Evolutionary conservation across 495 filamentous ascomycete genomes (phyloP).

Genomic region (Aspergillus bridgeri): DNA sequence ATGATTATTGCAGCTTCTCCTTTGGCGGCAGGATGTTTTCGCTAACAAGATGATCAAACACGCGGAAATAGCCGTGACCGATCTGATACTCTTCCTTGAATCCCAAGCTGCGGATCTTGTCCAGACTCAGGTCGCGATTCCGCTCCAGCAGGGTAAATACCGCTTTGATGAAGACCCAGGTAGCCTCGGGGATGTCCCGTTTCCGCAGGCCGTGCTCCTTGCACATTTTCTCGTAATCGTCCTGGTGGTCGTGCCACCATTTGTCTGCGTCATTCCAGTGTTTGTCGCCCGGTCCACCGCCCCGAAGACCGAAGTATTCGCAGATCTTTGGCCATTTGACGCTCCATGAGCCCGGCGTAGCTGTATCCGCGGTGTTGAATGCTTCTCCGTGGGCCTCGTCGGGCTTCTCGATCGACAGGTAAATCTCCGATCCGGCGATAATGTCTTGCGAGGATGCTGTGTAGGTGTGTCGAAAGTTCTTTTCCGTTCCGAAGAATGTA

Average conservation of each 20-base stretch:
- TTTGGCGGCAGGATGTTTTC: background rate
- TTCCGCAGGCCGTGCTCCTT: background rate
- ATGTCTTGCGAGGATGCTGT: conserved; percentile 22
- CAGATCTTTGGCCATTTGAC: conserved; percentile 26
- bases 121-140: conserved; percentile 15
- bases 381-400: conserved; percentile 12
- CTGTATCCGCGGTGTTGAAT: conserved; percentile 27
- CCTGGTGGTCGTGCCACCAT: background rate
- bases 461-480: conserved; percentile 11
- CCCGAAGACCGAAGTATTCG: conserved; percentile 25
- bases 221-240: background rate
- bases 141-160: conserved; percentile 13
- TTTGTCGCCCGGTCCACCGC: background rate
- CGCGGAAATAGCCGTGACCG: conserved; percentile 7
- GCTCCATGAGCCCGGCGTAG: conserved; percentile 13
- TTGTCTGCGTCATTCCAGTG: background rate
- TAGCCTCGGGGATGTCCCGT: conserved; percentile 10
- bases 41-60: conserved; percentile 10
- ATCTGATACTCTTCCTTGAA: conserved; percentile 19
- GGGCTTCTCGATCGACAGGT: conserved; percentile 18
- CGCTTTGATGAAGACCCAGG: conserved; percentile 17
- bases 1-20: background rate
- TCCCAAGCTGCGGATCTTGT: conserved; percentile 16
- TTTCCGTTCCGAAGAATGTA: conserved; percentile 20
- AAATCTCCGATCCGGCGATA: conserved; percentile 20